Percentiles rank a stretch among this genome's conserved stretches.
These are phyloP conservation scores for Macrocybe sp. DNA, from an alignment of 1,284 basidiomycete genomes.

Conservation along the genomic window DNA sequence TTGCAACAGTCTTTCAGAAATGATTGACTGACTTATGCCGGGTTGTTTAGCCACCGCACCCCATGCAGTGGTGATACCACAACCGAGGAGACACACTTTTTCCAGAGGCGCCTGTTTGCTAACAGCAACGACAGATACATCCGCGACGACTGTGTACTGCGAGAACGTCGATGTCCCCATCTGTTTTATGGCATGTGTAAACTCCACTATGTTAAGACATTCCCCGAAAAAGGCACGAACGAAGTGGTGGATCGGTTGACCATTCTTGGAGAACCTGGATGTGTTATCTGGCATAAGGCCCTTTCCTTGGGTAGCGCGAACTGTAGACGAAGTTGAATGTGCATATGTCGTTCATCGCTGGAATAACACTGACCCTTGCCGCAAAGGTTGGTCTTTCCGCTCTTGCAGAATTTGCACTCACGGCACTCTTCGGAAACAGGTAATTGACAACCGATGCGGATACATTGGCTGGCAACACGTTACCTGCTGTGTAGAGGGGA, in stretches of 20 bases:
- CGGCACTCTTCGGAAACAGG: constrained; percentile 66
- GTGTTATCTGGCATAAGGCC: constrained; percentile 95
- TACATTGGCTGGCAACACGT: constrained; percentile 12
- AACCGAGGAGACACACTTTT: constrained; percentile 92
- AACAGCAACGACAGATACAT: constrained; percentile 94
- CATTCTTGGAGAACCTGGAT: constrained; percentile 89
- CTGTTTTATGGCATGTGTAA: constrained; percentile 31
- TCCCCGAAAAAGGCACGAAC: constrained; percentile 41
- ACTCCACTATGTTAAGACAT: neutral
- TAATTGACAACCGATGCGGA: constrained; percentile 5
- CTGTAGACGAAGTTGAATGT: constrained; percentile 29
- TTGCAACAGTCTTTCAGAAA: neutral
- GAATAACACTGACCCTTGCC: constrained; percentile 61
- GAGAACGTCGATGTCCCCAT: constrained; percentile 99
- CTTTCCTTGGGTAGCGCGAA: constrained; percentile 92
- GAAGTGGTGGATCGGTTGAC: constrained; percentile 88
- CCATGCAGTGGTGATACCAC: constrained; percentile 98
- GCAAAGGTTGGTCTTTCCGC: constrained; percentile 97
- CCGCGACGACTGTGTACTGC: constrained; percentile 98
- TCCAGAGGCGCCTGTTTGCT: constrained; percentile 85
- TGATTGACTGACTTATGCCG: constrained; percentile 55
- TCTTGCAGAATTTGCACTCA: constrained; percentile 98
- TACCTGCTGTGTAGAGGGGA: constrained; percentile 88
- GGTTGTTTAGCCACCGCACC: constrained; percentile 82
- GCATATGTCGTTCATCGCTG: neutral